Percentiles rank a stretch among this genome's conserved stretches.
These are phyloP conservation scores for Phtheirospermum japonicum DNA, from an alignment of 257 asterid species.

Conservation along the genomic window DNA sequence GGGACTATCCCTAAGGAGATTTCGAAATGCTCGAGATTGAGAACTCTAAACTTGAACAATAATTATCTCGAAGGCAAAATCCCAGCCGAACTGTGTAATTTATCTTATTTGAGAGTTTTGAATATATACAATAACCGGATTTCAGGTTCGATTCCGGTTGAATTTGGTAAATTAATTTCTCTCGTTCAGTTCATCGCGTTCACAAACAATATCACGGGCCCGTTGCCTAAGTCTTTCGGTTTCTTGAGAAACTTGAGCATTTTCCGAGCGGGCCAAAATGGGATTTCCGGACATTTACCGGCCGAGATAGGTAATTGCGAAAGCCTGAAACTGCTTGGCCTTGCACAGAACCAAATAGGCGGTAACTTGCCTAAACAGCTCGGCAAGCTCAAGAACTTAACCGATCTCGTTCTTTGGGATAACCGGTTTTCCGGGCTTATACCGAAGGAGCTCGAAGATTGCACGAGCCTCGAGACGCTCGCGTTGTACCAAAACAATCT, in stretches of 20 bases:
- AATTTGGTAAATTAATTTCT: constrained; percentile 67
- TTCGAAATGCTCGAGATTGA: constrained; percentile 48
- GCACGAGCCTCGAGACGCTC: constrained; percentile 54
- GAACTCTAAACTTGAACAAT: constrained; percentile 50
- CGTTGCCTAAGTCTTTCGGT: constrained; percentile 63
- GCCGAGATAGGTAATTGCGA: constrained; percentile 56
- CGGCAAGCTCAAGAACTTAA: constrained; percentile 55
- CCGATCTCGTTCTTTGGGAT: constrained; percentile 68
- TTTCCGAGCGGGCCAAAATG: constrained; percentile 82
- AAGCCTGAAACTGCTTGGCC: constrained; percentile 62
- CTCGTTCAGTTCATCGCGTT: constrained; percentile 70
- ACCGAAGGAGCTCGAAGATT: constrained; percentile 75
- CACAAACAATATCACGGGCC: constrained; percentile 77
- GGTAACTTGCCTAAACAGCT: constrained; percentile 79
- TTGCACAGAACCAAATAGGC: constrained; percentile 68
- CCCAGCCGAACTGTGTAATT: constrained; percentile 61
- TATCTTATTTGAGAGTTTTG: constrained; percentile 41
- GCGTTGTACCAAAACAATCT: constrained; percentile 77
- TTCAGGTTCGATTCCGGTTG: constrained; percentile 66
- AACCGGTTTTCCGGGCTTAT: constrained; percentile 71
- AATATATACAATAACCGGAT: constrained; percentile 67
- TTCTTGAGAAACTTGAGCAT: constrained; percentile 48
- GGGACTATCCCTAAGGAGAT: constrained; percentile 78
- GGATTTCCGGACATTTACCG: constrained; percentile 72
- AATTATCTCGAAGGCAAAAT: constrained; percentile 59